These are phyloP conservation scores for Vaccinium darrowii DNA, from an alignment of 148 eudicot species.

Conservation along the genomic window DNA sequence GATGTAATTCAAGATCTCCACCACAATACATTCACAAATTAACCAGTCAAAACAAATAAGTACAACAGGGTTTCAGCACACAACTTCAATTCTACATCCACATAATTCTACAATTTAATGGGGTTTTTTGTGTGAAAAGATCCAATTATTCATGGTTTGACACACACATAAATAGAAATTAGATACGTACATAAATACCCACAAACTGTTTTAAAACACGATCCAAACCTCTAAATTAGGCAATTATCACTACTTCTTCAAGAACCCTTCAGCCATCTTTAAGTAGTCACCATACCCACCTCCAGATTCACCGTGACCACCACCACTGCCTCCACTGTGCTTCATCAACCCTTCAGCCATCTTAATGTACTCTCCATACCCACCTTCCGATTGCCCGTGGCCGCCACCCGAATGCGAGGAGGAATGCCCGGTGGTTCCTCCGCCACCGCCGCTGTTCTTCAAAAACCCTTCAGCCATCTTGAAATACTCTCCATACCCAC, in stretches of 20 bases:
- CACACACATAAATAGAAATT: not conserved
- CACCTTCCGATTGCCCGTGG: not conserved
- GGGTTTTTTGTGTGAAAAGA: not conserved
- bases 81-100: not conserved
- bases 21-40: not conserved
- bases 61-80: not conserved
- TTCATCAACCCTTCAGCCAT: not conserved
- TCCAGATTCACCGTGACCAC: not conserved
- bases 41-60: not conserved
- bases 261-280: slow-evolving; percentile 45
- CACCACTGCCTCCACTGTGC: not conserved
- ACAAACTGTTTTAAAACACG: not conserved
- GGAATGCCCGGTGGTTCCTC: not conserved
- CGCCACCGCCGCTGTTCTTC: too few relatives aligned
- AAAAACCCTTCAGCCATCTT: too few relatives aligned
- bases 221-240: not conserved
- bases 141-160: not conserved
- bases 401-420: not conserved
- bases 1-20: not conserved
- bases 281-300: slow-evolving; percentile 33
- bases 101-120: not conserved
- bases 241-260: slow-evolving; percentile 20
- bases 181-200: not conserved
- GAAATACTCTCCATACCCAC: too few relatives aligned
- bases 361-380: not conserved